Percentiles rank a stretch among this genome's conserved stretches.
These are phyloP conservation scores for Suillus occidentalis DNA, from an alignment of 768 basidiomycete genomes.

Conservation along the genomic window DNA sequence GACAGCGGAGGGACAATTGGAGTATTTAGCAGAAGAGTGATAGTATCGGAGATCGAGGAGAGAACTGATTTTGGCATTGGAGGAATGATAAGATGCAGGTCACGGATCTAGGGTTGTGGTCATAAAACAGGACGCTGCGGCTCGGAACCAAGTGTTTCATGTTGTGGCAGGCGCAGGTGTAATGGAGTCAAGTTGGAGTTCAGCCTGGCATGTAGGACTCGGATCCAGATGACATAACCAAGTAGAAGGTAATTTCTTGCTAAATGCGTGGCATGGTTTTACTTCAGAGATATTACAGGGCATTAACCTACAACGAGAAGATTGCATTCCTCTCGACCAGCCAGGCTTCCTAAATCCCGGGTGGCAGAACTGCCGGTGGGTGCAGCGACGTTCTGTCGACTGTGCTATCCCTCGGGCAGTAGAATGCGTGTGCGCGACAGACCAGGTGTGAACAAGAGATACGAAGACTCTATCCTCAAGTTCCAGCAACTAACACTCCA, in stretches of 20 bases:
- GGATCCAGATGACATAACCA: neutral
- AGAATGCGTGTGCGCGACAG: neutral
- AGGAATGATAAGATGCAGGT: neutral
- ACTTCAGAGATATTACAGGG: neutral
- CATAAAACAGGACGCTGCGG: neutral
- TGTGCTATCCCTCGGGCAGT: neutral
- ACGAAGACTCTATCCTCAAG: neutral
- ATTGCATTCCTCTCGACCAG: neutral
- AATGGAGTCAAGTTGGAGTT: neutral
- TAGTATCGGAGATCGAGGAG: slow-evolving; percentile 17
- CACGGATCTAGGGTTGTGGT: neutral
- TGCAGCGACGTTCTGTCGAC: neutral
- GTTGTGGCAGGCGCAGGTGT: neutral
- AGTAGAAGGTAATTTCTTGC: neutral
- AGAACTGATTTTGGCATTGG: slow-evolving; percentile 10
- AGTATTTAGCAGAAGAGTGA: slow-evolving; percentile 23
- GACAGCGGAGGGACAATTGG: slow-evolving; percentile 18
- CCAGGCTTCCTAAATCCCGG: neutral
- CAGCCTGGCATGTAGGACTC: neutral
- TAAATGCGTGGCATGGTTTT: neutral
- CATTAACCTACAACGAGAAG: neutral
- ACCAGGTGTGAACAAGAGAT: neutral
- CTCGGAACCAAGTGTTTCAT: neutral
- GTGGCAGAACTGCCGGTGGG: neutral
- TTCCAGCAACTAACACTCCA: slow-evolving; percentile 39